Evolutionary conservation across 2,329 filamentous ascomycete genomes (phyloP).

Genomic region (Microcera coccophila): DNA sequence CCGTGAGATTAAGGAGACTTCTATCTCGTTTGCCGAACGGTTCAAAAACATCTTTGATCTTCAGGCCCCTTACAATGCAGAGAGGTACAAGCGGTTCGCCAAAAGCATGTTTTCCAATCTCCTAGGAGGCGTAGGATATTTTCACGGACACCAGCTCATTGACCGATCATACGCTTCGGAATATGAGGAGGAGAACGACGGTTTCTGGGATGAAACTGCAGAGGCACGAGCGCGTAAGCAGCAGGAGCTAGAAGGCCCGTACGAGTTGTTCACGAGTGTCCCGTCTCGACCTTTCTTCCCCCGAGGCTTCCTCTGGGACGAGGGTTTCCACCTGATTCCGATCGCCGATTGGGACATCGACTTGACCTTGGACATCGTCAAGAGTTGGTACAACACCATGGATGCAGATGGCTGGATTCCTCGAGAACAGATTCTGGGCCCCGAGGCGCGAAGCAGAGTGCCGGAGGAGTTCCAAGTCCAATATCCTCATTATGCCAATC

Average conservation of each 20-base stretch:
- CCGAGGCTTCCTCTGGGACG: slow-evolving; percentile 94
- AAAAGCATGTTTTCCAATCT: slow-evolving; percentile 93
- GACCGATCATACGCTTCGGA: slow-evolving; percentile 89
- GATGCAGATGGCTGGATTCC: slow-evolving; percentile 97
- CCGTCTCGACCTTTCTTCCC: slow-evolving; percentile 96
- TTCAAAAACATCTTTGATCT: slow-evolving; percentile 66
- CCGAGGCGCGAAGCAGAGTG: slow-evolving; percentile 91
- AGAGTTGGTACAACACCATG: slow-evolving; percentile 94
- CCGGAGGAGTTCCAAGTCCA: slow-evolving; percentile 89
- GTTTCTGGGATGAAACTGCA: slow-evolving; percentile 90
- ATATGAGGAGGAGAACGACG: slow-evolving; percentile 92
- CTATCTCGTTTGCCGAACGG: slow-evolving; percentile 66
- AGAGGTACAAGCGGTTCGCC: slow-evolving; percentile 73
- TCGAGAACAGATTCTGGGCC: slow-evolving; percentile 88
- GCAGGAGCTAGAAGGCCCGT: slow-evolving; percentile 72
- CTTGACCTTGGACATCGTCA: slow-evolving; percentile 79
- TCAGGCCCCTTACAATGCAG: slow-evolving; percentile 68
- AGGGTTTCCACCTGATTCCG: slow-evolving; percentile 90
- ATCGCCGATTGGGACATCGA: slow-evolving; percentile 94
- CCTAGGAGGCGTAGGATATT: slow-evolving; percentile 91
- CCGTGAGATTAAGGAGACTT: slow-evolving; percentile 62
- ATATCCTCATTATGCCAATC: slow-evolving; percentile 96
- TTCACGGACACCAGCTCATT: slow-evolving; percentile 81
- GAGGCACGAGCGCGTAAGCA: slow-evolving; percentile 67
- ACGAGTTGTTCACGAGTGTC: slow-evolving; percentile 84